Percentiles rank a stretch among this genome's conserved stretches.
Evolutionary conservation across 306 rosid species (phyloP).

Genomic region (apple (Malus domestica)): DNA sequence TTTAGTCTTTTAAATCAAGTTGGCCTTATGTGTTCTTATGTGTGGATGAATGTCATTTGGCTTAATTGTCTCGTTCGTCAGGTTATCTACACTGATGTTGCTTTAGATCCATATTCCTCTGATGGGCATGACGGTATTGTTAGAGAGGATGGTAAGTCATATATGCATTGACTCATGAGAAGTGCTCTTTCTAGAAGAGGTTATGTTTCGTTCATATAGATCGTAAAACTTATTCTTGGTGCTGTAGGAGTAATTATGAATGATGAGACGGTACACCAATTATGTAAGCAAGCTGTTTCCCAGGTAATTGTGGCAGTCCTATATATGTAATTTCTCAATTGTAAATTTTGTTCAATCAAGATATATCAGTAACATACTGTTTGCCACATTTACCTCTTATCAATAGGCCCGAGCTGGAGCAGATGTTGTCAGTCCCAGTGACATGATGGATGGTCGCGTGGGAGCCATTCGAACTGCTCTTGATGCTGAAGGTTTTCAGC

Average conservation of each 20-base stretch:
- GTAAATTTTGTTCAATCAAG: neutral
- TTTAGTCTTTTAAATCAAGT: neutral
- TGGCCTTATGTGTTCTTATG: constrained; percentile 2
- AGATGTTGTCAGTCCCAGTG: constrained; percentile 95
- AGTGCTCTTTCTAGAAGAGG: constrained; percentile 9
- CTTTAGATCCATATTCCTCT: constrained; percentile 91
- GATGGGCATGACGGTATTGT: constrained; percentile 98
- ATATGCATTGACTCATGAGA: constrained; percentile 1
- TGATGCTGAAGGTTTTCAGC: constrained; percentile 91
- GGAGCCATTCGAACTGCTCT: constrained; percentile 90
- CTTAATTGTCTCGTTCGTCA: constrained; percentile 20
- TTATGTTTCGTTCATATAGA: constrained; percentile 11
- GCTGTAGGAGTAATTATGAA: constrained; percentile 87
- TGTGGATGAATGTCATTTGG: constrained; percentile 12
- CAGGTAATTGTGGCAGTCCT: constrained; percentile 55
- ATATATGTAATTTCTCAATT: constrained; percentile 12
- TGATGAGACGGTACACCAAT: constrained; percentile 90
- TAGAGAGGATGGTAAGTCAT: constrained; percentile 78
- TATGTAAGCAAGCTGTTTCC: constrained; percentile 89
- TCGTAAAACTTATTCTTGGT: constrained; percentile 19
- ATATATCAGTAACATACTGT: neutral
- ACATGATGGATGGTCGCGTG: constrained; percentile 97
- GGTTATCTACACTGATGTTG: constrained; percentile 94
- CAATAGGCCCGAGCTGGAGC: constrained; percentile 94
- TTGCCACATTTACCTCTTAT: constrained; percentile 6